Evolutionary conservation across 2,329 filamentous ascomycete species (phyloP).

Genomic region (Chaetomiaceae sp.): DNA sequence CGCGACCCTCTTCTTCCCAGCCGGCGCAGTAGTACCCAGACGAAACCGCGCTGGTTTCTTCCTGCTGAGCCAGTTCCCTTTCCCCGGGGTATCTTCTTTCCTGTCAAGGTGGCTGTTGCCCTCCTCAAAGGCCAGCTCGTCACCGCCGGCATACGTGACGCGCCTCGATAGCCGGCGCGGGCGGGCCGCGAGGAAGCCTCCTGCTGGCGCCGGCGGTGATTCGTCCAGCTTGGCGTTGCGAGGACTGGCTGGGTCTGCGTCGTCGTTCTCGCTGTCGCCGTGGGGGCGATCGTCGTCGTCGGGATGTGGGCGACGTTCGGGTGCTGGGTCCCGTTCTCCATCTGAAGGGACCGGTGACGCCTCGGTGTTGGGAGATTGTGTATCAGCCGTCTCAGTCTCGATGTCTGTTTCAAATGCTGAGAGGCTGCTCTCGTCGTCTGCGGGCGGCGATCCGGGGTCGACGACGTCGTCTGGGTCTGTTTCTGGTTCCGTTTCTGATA

Average conservation of each 20-base stretch:
- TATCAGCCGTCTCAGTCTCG: background rate
- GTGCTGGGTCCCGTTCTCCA: background rate
- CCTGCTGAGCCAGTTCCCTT: constrained; percentile 7
- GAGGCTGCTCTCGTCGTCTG: background rate
- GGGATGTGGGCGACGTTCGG: background rate
- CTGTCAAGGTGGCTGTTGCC: no score
- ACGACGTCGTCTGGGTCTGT: background rate
- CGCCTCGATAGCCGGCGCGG: constrained; percentile 14
- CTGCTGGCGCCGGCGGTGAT: background rate
- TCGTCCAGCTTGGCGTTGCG: background rate
- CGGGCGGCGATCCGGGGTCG: background rate
- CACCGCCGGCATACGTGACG: constrained; percentile 1
- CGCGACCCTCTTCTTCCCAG: constrained; percentile 3
- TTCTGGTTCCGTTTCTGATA: background rate
- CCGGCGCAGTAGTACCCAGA: background rate
- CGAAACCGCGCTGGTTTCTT: constrained; percentile 16
- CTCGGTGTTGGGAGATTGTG: constrained; percentile 14
- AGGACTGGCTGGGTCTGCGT: background rate
- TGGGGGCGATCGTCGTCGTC: background rate
- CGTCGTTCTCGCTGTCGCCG: background rate
- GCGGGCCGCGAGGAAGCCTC: constrained; percentile 13
- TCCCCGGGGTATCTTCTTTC: background rate
- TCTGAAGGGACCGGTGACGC: background rate
- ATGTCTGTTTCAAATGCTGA: constrained; percentile 4
- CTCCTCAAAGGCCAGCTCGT: constrained; percentile 16